phyloP scores from a whole-genome alignment of 208 protist species.

The Tritrichomonas foetus region DNA sequence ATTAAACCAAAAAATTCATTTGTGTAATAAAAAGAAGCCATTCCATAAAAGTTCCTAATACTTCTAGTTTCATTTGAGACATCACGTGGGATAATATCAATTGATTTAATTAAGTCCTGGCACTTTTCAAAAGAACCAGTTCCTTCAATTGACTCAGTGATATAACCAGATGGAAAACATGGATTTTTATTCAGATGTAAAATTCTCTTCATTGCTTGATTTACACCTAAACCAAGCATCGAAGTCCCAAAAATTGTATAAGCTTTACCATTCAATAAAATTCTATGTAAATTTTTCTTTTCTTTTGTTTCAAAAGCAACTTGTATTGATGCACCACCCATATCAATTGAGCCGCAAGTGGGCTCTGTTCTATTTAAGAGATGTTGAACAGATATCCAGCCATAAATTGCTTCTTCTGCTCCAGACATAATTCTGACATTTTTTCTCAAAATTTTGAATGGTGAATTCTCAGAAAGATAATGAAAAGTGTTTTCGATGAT shows the following conservation, averaged over 20 bases:
- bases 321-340: not conserved
- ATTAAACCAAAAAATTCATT: not conserved
- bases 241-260: not conserved
- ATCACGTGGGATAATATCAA: not conserved
- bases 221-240: not conserved
- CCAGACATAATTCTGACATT: not conserved
- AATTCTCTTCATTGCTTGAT: not conserved
- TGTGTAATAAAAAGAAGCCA: not conserved
- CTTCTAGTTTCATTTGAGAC: not conserved
- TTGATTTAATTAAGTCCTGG: not conserved
- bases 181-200: not conserved
- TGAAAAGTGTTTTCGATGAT: not conserved
- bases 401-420: conserved; percentile 4
- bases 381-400: not conserved
- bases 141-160: not conserved
- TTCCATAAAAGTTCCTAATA: not conserved
- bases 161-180: not conserved
- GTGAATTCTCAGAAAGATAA: not conserved
- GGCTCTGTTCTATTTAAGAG: not conserved
- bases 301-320: not conserved
- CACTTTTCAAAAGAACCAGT: not conserved
- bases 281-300: too few species aligned
- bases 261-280: not conserved
- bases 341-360: not conserved
- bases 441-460: not conserved